Conservation (phyloP, 345 rosid genomes). For the Hypericum perforatum region DNA sequence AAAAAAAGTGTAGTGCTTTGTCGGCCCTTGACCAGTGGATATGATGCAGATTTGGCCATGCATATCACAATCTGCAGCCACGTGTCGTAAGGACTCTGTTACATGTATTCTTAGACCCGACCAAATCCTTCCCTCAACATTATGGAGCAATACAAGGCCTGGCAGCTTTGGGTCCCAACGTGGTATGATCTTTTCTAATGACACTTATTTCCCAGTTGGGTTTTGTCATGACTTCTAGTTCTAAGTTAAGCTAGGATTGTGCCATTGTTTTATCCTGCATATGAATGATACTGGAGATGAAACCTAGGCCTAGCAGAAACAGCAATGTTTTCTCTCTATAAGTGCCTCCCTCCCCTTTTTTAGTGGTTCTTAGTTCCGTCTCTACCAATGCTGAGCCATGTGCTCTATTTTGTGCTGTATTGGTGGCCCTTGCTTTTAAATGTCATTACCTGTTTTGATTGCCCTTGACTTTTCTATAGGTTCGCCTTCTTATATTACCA, state of each 20-base stretch:
- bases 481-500: slow-evolving; percentile 66
- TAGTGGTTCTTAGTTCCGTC: too few relatives aligned
- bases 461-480: slow-evolving; percentile 33
- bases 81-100: slow-evolving; percentile 77
- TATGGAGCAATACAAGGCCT: slow-evolving; percentile 89
- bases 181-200: slow-evolving; percentile 34
- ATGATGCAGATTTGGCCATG: slow-evolving; percentile 70
- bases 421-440: slow-evolving; percentile 2
- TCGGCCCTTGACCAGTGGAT: slow-evolving; percentile 10
- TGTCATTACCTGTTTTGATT: slow-evolving; percentile 1
- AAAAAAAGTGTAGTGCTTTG: not conserved
- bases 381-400: too few relatives aligned
- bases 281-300: too few relatives aligned
- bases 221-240: not conserved
- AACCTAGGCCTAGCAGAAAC: too few relatives aligned
- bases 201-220: not conserved
- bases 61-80: slow-evolving; percentile 64
- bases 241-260: too few relatives aligned
- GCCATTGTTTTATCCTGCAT: too few relatives aligned
- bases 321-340: too few relatives aligned
- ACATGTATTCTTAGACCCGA: slow-evolving; percentile 80
- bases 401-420: too few relatives aligned
- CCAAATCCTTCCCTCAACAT: slow-evolving; percentile 72
- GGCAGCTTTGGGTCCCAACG: slow-evolving; percentile 64
- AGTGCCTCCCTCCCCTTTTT: too few relatives aligned